Conservation (phyloP, 1,284 basidiomycete genomes). For the Tetrapyrgos nigripes region DNA sequence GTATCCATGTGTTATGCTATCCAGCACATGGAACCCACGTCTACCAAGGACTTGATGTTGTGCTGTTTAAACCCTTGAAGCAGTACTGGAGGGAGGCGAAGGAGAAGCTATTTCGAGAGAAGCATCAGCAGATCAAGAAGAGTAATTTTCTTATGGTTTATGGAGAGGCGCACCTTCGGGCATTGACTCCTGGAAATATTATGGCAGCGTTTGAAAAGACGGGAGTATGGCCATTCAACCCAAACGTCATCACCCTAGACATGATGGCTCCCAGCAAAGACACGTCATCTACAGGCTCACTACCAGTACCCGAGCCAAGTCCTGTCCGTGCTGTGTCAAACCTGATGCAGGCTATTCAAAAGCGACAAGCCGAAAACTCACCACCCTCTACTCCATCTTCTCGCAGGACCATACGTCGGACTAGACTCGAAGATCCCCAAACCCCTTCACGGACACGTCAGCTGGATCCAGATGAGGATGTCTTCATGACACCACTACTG, state of each 20-base stretch:
- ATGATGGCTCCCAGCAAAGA: constrained; percentile 22
- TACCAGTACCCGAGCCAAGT: background rate
- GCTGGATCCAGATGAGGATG: no score
- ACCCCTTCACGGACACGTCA: no score
- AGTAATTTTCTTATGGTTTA: no score
- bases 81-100: no score
- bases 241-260: constrained; percentile 9
- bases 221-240: constrained; percentile 23
- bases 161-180: no score
- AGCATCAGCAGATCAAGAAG: no score
- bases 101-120: no score
- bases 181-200: constrained; percentile 21
- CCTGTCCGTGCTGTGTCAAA: background rate
- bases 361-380: no score
- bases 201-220: constrained; percentile 19
- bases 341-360: background rate
- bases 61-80: no score
- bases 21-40: constrained; percentile 20
- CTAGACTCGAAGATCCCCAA: background rate
- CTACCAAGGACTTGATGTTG: no score
- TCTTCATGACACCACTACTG: background rate
- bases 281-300: constrained; percentile 1
- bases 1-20: constrained; percentile 34
- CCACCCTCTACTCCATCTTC: background rate
- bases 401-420: background rate